Conservation (phyloP, 2,329 filamentous ascomycete species). For the Sporothrix protearum region DNA sequence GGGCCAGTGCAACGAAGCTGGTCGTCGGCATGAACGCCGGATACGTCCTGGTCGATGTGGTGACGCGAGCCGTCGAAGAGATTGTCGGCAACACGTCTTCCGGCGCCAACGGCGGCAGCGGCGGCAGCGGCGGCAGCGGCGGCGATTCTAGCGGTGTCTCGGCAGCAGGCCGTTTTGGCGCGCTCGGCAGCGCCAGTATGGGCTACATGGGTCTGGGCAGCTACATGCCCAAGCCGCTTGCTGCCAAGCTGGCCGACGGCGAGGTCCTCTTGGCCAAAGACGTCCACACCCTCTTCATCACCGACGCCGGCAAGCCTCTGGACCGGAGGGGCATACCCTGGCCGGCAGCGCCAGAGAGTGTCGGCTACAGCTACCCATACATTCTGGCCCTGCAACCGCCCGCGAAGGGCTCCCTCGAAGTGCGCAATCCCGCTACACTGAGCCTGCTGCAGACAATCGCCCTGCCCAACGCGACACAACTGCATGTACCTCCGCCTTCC, state of each 20-base stretch:
- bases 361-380: slow-evolving; percentile 97
- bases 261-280: slow-evolving; percentile 95
- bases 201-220: slow-evolving; percentile 94
- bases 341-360: slow-evolving; percentile 79
- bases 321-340: slow-evolving; percentile 90
- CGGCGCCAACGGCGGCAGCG: slow-evolving; percentile 36
- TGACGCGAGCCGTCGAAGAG: slow-evolving; percentile 69
- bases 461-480: slow-evolving; percentile 73
- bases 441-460: slow-evolving; percentile 83
- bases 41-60: slow-evolving; percentile 83
- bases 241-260: slow-evolving; percentile 74
- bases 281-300: slow-evolving; percentile 90
- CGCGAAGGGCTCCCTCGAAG: slow-evolving; percentile 79
- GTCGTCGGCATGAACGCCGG: slow-evolving; percentile 88
- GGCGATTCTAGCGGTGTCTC: neutral
- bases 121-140: neutral
- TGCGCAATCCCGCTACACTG: slow-evolving; percentile 87
- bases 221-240: slow-evolving; percentile 86
- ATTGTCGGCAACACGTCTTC: slow-evolving; percentile 59
- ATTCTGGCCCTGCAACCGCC: slow-evolving; percentile 74
- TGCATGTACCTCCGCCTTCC: slow-evolving; percentile 90
- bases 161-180: slow-evolving; percentile 70
- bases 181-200: slow-evolving; percentile 78
- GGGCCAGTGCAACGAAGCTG: slow-evolving; percentile 82
- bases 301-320: slow-evolving; percentile 69